Evolutionary conservation across 768 basidiomycete genomes (phyloP), one percentile per base, ranked within the genome.

Genomic region (Harrya chromipes): DNA sequence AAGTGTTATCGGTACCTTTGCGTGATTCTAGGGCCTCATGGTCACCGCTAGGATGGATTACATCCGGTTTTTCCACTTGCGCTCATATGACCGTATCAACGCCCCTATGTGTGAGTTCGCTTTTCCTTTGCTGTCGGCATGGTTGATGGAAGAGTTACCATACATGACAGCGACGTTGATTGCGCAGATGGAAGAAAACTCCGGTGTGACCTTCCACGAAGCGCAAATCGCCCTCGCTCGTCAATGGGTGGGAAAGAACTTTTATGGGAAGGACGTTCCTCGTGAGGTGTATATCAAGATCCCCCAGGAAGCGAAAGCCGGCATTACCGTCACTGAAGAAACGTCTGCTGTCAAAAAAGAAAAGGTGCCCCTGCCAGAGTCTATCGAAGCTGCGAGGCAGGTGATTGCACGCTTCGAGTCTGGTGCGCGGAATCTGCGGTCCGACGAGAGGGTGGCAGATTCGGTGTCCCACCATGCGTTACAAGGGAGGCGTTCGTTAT

Each of bases 11-110:
- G 16, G 8, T 37, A 8, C 27, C 17, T 29, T 49, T 8, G 40
- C 11, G n/a, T 10, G 17, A 33, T 34, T 39, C 19, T 23, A 17
- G 40, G 23, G 24, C 16, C 38, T 46, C 51, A 47, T 20, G 14
- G 31, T 40, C 29, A 17, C 44, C 36, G 14, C 40, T 53, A 91
- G 90, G n/a, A 60, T 73, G 70, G 84, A 94, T 49, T 94, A 87
- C 64, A 88, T 97, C 58, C 80, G 85, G 11, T 92, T 97, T 77
- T 97, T 90, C 72, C 93, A 98, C 70, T 76, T 99, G 21, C 81
- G 97, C 26, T 74, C 85, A 1, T 99, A 94, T 64, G 94, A 97
- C 63, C 77, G 94, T 21, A 90, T 94, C 61, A 94, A 93, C 61
- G 84, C 85, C 0, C 87, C 90, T 2, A 66, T 72, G 54, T 70